Conservation (phyloP, 768 basidiomycete genomes). For the Leccinum ochraceum region DNA sequence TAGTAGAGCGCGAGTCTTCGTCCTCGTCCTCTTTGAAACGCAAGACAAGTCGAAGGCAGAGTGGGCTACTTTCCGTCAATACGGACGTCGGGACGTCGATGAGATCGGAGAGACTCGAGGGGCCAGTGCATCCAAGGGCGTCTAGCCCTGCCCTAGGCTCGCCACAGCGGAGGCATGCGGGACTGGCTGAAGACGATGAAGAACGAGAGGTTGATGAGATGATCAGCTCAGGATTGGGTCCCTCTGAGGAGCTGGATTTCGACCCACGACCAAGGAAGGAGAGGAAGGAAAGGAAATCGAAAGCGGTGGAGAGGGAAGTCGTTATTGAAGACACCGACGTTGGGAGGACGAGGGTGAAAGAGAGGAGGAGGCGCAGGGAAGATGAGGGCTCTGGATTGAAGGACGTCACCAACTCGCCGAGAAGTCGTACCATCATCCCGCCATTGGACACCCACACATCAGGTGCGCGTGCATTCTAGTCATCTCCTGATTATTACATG, state of each 20-base stretch:
- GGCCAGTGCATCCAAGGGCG: constrained; percentile 50
- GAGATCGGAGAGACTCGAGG: constrained; percentile 31
- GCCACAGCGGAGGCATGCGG: constrained; percentile 55
- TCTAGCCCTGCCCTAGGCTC: constrained; percentile 72
- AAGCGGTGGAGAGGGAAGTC: constrained; percentile 19
- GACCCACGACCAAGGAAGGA: constrained; percentile 43
- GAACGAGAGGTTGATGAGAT: constrained; percentile 44
- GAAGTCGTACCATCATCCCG: constrained; percentile 36
- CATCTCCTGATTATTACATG: constrained; percentile 3
- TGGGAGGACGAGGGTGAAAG: constrained; percentile 33
- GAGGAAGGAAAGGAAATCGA: constrained; percentile 36
- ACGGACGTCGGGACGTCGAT: constrained; percentile 28
- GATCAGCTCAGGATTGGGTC: constrained; percentile 16
- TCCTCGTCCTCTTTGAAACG: constrained; percentile 21
- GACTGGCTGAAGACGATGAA: constrained; percentile 56
- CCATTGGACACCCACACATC: constrained; percentile 38
- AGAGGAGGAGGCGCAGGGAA: constrained; percentile 42
- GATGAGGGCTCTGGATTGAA: constrained; percentile 46
- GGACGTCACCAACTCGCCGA: constrained; percentile 64
- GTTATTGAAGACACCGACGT: constrained; percentile 26
- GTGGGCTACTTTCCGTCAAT: constrained; percentile 54
- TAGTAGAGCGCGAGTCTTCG: constrained; percentile 36
- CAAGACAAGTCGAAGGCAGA: constrained; percentile 39
- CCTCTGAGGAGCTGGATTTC: constrained; percentile 19
- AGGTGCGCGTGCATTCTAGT: constrained; percentile 30